These are phyloP conservation scores for Metschnikowia gelsemii DNA, from an alignment of 805 yeast genomes.

Conservation along the genomic window DNA sequence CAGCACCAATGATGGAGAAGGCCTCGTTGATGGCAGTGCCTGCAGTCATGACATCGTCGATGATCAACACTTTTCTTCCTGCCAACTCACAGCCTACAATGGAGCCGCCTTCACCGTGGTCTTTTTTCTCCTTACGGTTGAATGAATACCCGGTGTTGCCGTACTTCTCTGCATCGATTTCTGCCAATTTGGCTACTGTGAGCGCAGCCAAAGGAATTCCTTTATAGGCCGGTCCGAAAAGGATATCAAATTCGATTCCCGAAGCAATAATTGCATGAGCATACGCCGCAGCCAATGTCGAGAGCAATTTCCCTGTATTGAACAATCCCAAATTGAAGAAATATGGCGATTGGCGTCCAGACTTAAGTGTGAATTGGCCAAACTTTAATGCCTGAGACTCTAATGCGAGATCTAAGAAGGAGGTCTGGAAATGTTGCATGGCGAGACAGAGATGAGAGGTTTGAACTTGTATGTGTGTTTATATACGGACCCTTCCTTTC, in stretches of 20 bases:
- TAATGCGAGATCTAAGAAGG: slow-evolving; percentile 78
- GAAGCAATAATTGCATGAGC: slow-evolving; percentile 84
- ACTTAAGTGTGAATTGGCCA: slow-evolving; percentile 85
- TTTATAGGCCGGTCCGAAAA: slow-evolving; percentile 97
- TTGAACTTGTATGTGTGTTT: background rate
- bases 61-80: slow-evolving; percentile 74
- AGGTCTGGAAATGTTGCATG: slow-evolving; percentile 53
- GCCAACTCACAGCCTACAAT: slow-evolving; percentile 82
- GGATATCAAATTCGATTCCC: slow-evolving; percentile 80
- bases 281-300: slow-evolving; percentile 82
- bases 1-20: slow-evolving; percentile 67
- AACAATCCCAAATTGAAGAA: slow-evolving; percentile 82
- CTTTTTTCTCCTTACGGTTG: slow-evolving; percentile 95
- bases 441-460: background rate
- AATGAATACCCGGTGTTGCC: slow-evolving; percentile 81
- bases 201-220: slow-evolving; percentile 95
- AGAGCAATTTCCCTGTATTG: slow-evolving; percentile 73
- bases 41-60: slow-evolving; percentile 97
- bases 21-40: slow-evolving; percentile 98
- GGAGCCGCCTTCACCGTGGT: slow-evolving; percentile 97
- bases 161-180: slow-evolving; percentile 78
- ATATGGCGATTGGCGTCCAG: slow-evolving; percentile 94
- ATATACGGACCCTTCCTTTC: background rate
- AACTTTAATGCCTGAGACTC: slow-evolving; percentile 81
- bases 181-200: slow-evolving; percentile 88